These are phyloP conservation scores for Mycena indigotica DNA, from an alignment of 768 basidiomycete genomes.

Conservation along the genomic window DNA sequence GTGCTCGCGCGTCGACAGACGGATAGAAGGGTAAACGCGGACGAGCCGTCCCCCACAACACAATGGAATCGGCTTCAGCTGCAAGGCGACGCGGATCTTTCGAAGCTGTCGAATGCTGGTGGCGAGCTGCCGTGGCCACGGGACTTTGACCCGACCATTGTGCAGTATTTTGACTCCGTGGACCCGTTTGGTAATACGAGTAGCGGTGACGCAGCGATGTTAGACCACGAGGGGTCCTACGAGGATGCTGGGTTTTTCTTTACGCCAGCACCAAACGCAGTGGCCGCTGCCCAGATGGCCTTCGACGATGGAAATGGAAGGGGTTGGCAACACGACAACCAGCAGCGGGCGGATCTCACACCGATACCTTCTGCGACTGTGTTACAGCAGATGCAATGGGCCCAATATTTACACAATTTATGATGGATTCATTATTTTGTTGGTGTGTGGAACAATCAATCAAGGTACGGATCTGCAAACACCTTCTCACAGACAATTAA, in stretches of 20 bases:
- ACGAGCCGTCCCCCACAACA: not conserved
- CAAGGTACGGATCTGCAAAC: too few relatives aligned
- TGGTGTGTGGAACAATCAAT: too few relatives aligned
- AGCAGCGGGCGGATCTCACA: not conserved
- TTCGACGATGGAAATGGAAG: not conserved
- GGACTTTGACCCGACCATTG: constrained; percentile 15
- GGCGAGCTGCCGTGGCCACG: not conserved
- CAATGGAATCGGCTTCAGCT: not conserved
- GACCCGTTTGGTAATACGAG: not conserved
- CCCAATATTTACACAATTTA: constrained; percentile 4
- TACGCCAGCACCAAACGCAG: not conserved
- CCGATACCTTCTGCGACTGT: not conserved
- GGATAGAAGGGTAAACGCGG: not conserved
- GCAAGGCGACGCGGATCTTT: not conserved
- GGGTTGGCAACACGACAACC: too few relatives aligned
- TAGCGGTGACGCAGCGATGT: not conserved
- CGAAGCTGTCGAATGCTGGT: not conserved
- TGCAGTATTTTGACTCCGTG: constrained; percentile 13
- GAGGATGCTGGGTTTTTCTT: constrained; percentile 18
- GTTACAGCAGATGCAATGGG: constrained; percentile 5
- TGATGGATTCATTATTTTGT: constrained; percentile 8
- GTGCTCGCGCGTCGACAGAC: constrained; percentile 1
- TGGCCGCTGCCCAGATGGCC: not conserved
- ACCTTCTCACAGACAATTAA: too few relatives aligned
- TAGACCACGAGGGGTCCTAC: not conserved